These are phyloP conservation scores for Arbutus unedo DNA, from an alignment of 148 eudicot genomes.

Conservation along the genomic window DNA sequence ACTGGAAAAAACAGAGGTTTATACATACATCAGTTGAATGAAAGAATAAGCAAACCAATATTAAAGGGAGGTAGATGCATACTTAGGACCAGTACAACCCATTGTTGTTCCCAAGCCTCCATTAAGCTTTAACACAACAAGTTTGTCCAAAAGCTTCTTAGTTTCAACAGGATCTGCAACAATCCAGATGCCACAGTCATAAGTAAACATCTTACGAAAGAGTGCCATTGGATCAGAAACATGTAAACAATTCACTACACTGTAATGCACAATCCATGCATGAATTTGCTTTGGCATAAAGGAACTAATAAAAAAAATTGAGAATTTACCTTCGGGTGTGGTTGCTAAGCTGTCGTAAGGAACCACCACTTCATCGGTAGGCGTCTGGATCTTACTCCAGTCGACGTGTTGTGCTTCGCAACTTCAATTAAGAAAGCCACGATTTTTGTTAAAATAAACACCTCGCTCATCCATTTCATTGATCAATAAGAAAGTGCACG, in stretches of 20 bases:
- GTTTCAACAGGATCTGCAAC: slow-evolving; percentile 60
- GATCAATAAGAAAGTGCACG: not conserved
- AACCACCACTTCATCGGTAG: slow-evolving; percentile 88
- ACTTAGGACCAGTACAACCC: slow-evolving; percentile 99
- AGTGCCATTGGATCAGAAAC: not conserved
- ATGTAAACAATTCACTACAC: not conserved
- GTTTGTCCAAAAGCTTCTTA: slow-evolving; percentile 80
- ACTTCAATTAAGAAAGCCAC: slow-evolving; percentile 27
- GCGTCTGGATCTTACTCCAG: slow-evolving; percentile 95
- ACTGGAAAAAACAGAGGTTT: not conserved
- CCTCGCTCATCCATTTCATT: not conserved
- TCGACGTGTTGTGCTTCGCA: slow-evolving; percentile 85
- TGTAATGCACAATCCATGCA: not conserved
- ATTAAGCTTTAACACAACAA: slow-evolving; percentile 96
- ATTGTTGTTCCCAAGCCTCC: slow-evolving; percentile 99
- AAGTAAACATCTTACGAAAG: not conserved
- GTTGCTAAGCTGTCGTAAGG: slow-evolving; percentile 70
- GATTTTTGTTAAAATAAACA: not conserved
- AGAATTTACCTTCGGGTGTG: slow-evolving; percentile 54
- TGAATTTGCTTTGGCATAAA: not conserved
- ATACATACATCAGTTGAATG: not conserved
- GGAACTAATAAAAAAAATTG: not conserved
- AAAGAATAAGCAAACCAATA: not conserved
- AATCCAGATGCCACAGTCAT: slow-evolving; percentile 16
- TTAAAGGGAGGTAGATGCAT: slow-evolving; percentile 23